Percentiles rank a stretch among this genome's conserved stretches.
phyloP scores from a whole-genome alignment of 345 rosid species.

The Pistacia atlantica region DNA sequence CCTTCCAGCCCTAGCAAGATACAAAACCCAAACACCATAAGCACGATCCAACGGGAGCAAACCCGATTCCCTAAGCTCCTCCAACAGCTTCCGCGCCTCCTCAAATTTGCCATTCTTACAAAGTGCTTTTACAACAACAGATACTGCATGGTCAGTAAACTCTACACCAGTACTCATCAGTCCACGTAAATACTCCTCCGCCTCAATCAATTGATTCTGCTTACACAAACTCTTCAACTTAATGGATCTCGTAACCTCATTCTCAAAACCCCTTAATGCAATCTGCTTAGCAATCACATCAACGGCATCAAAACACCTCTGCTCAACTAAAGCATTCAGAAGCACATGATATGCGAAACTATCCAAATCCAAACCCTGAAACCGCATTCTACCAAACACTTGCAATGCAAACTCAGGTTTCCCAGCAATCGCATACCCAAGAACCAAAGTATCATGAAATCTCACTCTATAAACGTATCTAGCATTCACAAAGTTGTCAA shows the following conservation, averaged over 20 bases:
- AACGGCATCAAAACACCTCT: slow-evolving; percentile 49
- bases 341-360: slow-evolving; percentile 59
- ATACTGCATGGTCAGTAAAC: slow-evolving; percentile 34
- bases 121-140: slow-evolving; percentile 51
- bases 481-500: slow-evolving; percentile 32
- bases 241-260: slow-evolving; percentile 48
- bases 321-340: slow-evolving; percentile 74
- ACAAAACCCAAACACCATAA: slow-evolving; percentile 61
- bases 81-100: slow-evolving; percentile 54
- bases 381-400: slow-evolving; percentile 75
- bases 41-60: slow-evolving; percentile 45
- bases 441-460: slow-evolving; percentile 58
- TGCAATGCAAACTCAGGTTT: slow-evolving; percentile 68
- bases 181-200: slow-evolving; percentile 50
- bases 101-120: slow-evolving; percentile 47
- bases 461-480: slow-evolving; percentile 27
- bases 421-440: slow-evolving; percentile 81
- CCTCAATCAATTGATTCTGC: slow-evolving; percentile 57
- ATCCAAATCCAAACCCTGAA: slow-evolving; percentile 76
- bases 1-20: slow-evolving; percentile 50
- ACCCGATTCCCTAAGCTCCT: slow-evolving; percentile 47
- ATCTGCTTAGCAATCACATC: slow-evolving; percentile 59
- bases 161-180: slow-evolving; percentile 27
- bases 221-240: slow-evolving; percentile 64
- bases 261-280: slow-evolving; percentile 46